These are phyloP conservation scores for Talaromyces sp. DNA, from an alignment of 2,329 filamentous ascomycete species.

Conservation along the genomic window DNA sequence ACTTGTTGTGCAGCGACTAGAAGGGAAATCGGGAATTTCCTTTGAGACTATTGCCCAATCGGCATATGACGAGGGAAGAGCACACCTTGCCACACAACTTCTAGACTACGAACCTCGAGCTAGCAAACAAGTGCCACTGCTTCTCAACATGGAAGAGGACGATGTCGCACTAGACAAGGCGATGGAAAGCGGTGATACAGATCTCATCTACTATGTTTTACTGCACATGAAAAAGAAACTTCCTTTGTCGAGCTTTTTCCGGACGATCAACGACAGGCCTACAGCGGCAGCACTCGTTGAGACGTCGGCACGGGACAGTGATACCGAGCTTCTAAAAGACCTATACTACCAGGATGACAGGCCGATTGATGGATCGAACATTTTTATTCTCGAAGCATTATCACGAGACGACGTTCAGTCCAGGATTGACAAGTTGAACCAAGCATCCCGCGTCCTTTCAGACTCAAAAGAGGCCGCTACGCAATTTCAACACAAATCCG, in stretches of 20 bases:
- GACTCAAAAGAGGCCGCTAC: conserved; percentile 73
- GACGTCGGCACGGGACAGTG: conserved; percentile 72
- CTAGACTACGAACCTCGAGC: conserved; percentile 91
- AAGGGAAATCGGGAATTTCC: conserved; percentile 85
- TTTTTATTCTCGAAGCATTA: conserved; percentile 81
- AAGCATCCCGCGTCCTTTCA: conserved; percentile 74
- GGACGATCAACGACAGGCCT: conserved; percentile 78
- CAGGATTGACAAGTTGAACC: conserved; percentile 78
- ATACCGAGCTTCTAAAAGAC: conserved; percentile 81
- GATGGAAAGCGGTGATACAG: conserved; percentile 90
- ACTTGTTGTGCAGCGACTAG: conserved; percentile 78
- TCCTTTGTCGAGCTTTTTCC: conserved; percentile 86
- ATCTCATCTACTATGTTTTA: conserved; percentile 85
- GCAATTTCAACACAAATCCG: conserved; percentile 63
- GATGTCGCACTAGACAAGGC: conserved; percentile 94
- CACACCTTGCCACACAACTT: conserved; percentile 81
- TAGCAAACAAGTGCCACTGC: conserved; percentile 89
- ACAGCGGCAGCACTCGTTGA: conserved; percentile 87
- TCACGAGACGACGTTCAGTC: conserved; percentile 65
- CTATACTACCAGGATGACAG: conserved; percentile 97
- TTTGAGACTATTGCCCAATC: conserved; percentile 91
- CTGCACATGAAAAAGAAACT: conserved; percentile 85
- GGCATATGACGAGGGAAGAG: conserved; percentile 88
- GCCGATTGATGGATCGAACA: conserved; percentile 77
- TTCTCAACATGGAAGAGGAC: conserved; percentile 93